A percentile compares a stretch with the other conserved stretches of the same genome.
These are phyloP conservation scores for Withania somnifera DNA, from an alignment of 305 asterid genomes.

Conservation along the genomic window DNA sequence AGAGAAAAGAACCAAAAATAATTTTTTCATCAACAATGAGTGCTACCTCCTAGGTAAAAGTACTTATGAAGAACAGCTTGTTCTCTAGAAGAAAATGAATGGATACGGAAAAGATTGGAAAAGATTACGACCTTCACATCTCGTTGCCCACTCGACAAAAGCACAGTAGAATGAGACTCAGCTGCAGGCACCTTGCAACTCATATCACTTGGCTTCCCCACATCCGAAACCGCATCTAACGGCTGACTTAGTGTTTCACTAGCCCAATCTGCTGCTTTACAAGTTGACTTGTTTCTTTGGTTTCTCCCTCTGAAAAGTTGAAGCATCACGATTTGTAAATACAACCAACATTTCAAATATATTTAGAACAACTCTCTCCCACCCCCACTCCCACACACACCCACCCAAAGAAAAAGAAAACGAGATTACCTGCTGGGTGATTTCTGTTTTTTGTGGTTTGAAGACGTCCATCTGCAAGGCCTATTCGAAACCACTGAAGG, in stretches of 20 bases:
- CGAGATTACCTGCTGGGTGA: constrained; percentile 49
- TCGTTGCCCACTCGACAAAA: constrained; percentile 15
- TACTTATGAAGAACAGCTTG: neutral
- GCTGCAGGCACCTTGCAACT: constrained; percentile 24
- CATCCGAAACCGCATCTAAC: constrained; percentile 27
- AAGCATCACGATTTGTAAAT: neutral
- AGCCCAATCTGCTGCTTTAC: constrained; percentile 26
- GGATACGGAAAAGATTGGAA: neutral
- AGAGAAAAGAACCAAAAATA: neutral
- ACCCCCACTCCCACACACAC: too few species aligned
- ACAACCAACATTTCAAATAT: neutral
- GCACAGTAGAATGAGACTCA: constrained; percentile 22
- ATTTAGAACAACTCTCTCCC: neutral
- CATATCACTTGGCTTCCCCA: constrained; percentile 18
- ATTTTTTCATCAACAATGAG: neutral
- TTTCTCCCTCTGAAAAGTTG: constrained; percentile 34
- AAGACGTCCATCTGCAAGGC: constrained; percentile 35
- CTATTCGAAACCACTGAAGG: constrained; percentile 40
- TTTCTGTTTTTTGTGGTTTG: constrained; percentile 34
- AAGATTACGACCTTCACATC: constrained; percentile 42
- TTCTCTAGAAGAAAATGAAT: neutral
- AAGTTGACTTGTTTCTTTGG: constrained; percentile 25
- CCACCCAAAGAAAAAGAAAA: neutral
- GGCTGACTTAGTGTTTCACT: constrained; percentile 33
- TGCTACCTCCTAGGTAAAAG: neutral